Percentiles rank a stretch among this genome's conserved stretches.
These are phyloP conservation scores for Aspergillus ochraceus DNA, from an alignment of 2,329 filamentous ascomycete genomes.

Conservation along the genomic window DNA sequence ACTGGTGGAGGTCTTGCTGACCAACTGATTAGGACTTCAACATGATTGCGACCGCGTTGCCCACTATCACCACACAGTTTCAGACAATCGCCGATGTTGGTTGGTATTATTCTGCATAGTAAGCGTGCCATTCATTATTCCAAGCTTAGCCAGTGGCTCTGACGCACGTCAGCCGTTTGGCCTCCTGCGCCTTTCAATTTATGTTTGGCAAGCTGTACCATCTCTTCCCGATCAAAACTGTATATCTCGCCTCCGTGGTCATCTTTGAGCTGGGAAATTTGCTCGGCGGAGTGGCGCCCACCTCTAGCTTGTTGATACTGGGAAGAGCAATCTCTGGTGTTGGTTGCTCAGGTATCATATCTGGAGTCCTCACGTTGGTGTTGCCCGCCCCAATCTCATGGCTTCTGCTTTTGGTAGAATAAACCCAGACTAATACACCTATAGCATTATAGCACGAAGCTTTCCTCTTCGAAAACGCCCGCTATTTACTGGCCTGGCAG, in stretches of 20 bases:
- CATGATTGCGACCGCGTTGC: constrained; percentile 7
- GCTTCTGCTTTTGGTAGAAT: too few relatives aligned
- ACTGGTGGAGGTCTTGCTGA: too few relatives aligned
- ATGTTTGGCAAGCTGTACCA: constrained; percentile 8
- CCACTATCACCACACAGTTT: constrained; percentile 5
- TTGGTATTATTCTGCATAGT: constrained; percentile 6
- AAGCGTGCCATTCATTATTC: too few relatives aligned
- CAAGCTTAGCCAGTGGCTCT: neutral
- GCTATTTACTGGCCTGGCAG: neutral
- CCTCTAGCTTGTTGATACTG: constrained; percentile 1
- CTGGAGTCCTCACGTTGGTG: neutral
- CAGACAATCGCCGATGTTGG: constrained; percentile 1
- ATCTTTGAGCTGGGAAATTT: constrained; percentile 7
- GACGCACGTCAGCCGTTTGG: constrained; percentile 1
- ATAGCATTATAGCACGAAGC: neutral
- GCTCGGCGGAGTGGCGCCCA: neutral
- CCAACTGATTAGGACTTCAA: neutral
- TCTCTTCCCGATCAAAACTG: constrained; percentile 2
- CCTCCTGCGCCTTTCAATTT: constrained; percentile 6
- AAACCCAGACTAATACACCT: neutral
- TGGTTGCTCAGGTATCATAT: constrained; percentile 5
- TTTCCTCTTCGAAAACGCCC: constrained; percentile 1
- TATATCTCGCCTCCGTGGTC: constrained; percentile 1
- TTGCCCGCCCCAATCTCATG: too few relatives aligned
- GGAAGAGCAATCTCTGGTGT: constrained; percentile 6